A percentile compares a stretch with the other conserved stretches of the same genome.
These are phyloP conservation scores for Venturia pyrina DNA, from an alignment of 2,329 filamentous ascomycete species.

Conservation along the genomic window DNA sequence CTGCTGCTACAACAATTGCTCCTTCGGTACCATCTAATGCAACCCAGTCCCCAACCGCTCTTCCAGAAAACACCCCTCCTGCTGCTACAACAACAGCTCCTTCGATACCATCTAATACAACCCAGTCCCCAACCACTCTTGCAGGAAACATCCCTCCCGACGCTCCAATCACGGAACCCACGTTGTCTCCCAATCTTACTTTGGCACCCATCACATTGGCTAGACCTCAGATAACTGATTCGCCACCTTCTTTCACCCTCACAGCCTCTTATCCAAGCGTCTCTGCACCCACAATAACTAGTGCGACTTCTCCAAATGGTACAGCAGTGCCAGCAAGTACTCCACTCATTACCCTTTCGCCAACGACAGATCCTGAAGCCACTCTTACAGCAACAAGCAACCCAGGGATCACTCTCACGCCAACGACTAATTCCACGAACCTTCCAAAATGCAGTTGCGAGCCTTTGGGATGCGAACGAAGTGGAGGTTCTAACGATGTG, in stretches of 20 bases:
- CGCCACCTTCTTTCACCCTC: no score
- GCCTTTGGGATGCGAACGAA: neutral
- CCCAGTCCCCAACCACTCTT: neutral
- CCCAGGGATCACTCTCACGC: neutral
- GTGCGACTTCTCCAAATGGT: no score
- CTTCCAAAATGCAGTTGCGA: neutral
- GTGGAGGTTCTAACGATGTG: neutral
- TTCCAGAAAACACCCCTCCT: neutral
- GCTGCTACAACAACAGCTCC: neutral
- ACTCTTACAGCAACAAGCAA: neutral
- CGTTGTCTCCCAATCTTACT: neutral
- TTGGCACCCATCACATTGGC: neutral
- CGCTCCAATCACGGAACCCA: neutral
- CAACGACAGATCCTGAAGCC: no score
- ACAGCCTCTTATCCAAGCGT: no score
- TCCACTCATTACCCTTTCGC: no score
- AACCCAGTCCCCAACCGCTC: neutral
- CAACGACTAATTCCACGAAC: neutral
- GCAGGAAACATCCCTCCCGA: neutral
- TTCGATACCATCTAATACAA: neutral
- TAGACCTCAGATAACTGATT: no score
- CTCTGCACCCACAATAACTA: no score
- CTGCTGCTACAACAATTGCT: neutral
- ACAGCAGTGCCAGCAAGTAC: no score
- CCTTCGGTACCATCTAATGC: neutral